phyloP scores from a whole-genome alignment of 176 grass and related monocot genomes.

The Ensete ventricosum region DNA sequence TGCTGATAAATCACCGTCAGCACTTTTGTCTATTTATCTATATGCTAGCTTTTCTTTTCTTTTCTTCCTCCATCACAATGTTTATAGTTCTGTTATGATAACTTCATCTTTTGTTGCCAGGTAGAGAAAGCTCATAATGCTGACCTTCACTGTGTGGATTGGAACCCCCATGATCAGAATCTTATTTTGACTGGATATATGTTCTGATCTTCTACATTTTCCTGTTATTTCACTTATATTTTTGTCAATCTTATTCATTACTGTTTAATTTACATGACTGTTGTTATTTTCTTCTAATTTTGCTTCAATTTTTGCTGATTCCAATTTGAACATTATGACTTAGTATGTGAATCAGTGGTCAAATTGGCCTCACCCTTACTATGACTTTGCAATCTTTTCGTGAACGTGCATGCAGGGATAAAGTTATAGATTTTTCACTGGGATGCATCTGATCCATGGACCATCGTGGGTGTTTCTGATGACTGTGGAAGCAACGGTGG shows the following conservation, averaged over 20 bases:
- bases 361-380: background rate
- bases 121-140: slow-evolving; percentile 92
- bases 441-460: slow-evolving; percentile 91
- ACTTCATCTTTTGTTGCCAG: slow-evolving; percentile 26
- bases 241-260: background rate
- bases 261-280: background rate
- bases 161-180: slow-evolving; percentile 76
- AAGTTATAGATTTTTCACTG: slow-evolving; percentile 95
- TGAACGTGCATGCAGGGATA: slow-evolving; percentile 38
- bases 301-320: background rate
- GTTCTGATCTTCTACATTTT: background rate
- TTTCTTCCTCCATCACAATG: background rate
- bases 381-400: slow-evolving; percentile 14
- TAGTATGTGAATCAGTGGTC: background rate
- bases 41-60: background rate
- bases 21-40: no score
- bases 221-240: background rate
- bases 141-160: slow-evolving; percentile 94
- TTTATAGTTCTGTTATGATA: background rate
- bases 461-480: slow-evolving; percentile 93
- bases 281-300: background rate
- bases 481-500: slow-evolving; percentile 95
- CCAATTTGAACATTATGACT: no score
- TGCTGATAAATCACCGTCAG: no score
- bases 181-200: slow-evolving; percentile 93